Evolutionary conservation across 495 filamentous ascomycete species (phyloP), one percentile per base, ranked within the genome.

Genomic region (Penicillium pulvis): DNA sequence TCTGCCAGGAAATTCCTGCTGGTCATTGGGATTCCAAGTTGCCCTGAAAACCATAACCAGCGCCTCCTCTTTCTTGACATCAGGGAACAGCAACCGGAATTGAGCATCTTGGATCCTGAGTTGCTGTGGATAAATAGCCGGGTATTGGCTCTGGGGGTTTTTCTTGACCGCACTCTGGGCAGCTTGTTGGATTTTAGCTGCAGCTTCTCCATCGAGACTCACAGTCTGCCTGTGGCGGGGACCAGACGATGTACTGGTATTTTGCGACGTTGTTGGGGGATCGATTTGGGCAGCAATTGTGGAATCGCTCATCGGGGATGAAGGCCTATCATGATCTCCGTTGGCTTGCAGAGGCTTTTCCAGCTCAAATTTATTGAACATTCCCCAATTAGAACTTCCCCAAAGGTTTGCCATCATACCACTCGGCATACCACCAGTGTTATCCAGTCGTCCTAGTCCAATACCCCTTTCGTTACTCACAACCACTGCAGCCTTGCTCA

Each of bases 361-460:
- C 42, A 74, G 65, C 60, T 86, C 82, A 17, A 90, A 68, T 14
- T 81, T 81, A 61, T 91, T 90, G 26, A 92, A 76, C 55, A 89
- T 87, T 7, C 89, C 86, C 89, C 91, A 95, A 41, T 92, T 86
- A 39, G 84, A 86, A 72, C 86, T 93, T 45, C 92, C 92, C 92
- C 92, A 97, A 53, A 94, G 77, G 64, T 97, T 97, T 19, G 92
- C 92, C 82, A 96, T 86, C 61, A 95, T 84, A 19, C 90, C 92
- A 56, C 86, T 88, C 0, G 91, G 89, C 79, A 94, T 85, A 3
- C 83, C 81, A 16, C 89, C 88, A 17, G 84, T 85, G 50, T 78
- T 79, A 61, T 87, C 87, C 39, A 78, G 78, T 39, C 77, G 68
- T 11, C 83, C 82, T 52, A 85, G 62, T n/a, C 79, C 82, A 57